These are phyloP conservation scores for Phytophthora pseudosyringae DNA, from an alignment of 352 stramenopile genomes.

Conservation along the genomic window DNA sequence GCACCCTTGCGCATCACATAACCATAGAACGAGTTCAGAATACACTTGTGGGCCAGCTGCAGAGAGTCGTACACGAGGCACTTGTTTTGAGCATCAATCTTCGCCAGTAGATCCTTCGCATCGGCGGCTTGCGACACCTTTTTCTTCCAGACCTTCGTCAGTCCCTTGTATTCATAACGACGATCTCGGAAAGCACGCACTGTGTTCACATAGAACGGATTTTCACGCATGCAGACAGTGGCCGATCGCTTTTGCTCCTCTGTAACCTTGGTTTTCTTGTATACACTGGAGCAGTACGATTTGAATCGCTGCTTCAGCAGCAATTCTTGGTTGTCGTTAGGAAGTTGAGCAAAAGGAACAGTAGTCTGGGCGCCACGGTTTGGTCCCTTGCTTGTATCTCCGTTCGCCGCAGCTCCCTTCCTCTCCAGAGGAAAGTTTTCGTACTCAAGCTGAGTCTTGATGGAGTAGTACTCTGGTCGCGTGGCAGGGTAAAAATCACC, in stretches of 20 bases:
- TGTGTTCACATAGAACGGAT: conserved; percentile 99
- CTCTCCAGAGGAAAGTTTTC: conserved; percentile 78
- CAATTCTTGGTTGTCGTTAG: conserved; percentile 63
- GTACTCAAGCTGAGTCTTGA: conserved; percentile 95
- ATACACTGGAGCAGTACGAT: conserved; percentile 97
- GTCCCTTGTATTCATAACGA: conserved; percentile 99
- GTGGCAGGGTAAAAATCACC: conserved; percentile 96
- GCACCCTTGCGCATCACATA: conserved; percentile 99
- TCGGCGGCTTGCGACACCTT: conserved; percentile 83
- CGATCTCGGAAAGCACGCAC: conserved; percentile 98
- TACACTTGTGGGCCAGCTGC: conserved; percentile 99
- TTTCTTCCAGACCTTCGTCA: conserved; percentile 96
- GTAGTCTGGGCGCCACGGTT: conserved; percentile 25
- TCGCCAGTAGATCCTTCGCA: conserved; percentile 81
- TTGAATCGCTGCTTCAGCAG: conserved; percentile 86
- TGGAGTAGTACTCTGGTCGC: conserved; percentile 95
- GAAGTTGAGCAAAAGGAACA: conserved; percentile 69
- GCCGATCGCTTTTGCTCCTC: conserved; percentile 94
- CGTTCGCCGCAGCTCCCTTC: conserved; percentile 12
- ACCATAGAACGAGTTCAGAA: conserved; percentile 99
- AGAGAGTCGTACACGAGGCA: conserved; percentile 97
- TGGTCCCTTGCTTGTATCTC: conserved; percentile 15
- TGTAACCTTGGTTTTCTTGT: conserved; percentile 98
- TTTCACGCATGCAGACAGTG: conserved; percentile 99
- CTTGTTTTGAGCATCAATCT: conserved; percentile 90